Conservation (phyloP, 192 early-diverging fungal species). For the Gaertneriomyces sp. region DNA sequence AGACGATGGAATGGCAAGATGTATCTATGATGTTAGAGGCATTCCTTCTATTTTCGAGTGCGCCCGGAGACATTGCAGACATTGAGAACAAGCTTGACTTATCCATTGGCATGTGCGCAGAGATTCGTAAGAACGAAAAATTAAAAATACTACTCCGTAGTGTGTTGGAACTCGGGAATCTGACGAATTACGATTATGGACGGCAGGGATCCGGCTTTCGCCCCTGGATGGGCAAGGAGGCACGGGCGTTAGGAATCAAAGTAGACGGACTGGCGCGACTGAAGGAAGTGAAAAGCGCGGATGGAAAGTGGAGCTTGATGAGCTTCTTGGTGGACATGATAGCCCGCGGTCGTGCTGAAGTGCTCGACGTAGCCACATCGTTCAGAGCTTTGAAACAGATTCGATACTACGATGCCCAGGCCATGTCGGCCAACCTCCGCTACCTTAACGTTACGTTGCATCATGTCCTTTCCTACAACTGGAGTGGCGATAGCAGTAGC, state of each 20-base stretch:
- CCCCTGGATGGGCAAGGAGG: constrained; percentile 57
- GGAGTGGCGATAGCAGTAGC: constrained; percentile 7
- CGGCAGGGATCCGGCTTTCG: constrained; percentile 32
- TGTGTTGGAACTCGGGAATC: constrained; percentile 48
- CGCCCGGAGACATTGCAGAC: constrained; percentile 35
- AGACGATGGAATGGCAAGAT: constrained; percentile 37
- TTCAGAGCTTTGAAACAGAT: constrained; percentile 38
- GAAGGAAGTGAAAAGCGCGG: constrained; percentile 55
- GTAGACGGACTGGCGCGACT: constrained; percentile 51
- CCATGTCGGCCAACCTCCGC: constrained; percentile 28
- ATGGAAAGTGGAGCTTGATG: constrained; percentile 57
- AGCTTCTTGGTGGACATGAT: constrained; percentile 56
- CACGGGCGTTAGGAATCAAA: constrained; percentile 51
- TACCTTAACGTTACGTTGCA: constrained; percentile 21
- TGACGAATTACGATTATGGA: constrained; percentile 52
- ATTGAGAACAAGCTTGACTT: constrained; percentile 29
- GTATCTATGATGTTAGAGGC: constrained; percentile 37
- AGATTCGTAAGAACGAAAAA: constrained; percentile 34
- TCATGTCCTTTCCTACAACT: constrained; percentile 17
- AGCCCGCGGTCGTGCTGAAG: constrained; percentile 37
- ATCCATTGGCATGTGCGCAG: constrained; percentile 29
- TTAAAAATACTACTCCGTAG: constrained; percentile 47
- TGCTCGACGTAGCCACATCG: constrained; percentile 39
- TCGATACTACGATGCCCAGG: constrained; percentile 40
- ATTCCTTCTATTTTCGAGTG: constrained; percentile 32